Percentiles rank a stretch among this genome's conserved stretches.
Evolutionary conservation across 176 grass and related monocot genomes (phyloP).

Genomic region (Elymus sibiricus): DNA sequence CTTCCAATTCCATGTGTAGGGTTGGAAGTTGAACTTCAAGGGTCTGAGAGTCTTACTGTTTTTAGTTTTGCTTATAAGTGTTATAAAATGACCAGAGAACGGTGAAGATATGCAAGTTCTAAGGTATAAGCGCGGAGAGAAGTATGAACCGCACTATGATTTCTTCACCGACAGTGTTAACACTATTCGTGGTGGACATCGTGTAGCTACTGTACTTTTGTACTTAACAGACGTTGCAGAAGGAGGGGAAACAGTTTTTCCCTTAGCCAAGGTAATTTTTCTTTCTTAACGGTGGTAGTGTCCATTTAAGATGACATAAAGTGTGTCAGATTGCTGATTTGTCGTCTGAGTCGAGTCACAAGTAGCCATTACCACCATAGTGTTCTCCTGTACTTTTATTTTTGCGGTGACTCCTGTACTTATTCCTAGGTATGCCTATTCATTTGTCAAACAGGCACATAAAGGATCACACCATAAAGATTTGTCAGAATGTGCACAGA

Average conservation of each 20-base stretch:
- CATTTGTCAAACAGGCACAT: slow-evolving; percentile 42
- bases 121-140: slow-evolving; percentile 75
- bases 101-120: slow-evolving; percentile 89
- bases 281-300: background rate
- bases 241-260: slow-evolving; percentile 97
- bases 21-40: background rate
- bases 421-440: background rate
- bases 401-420: background rate
- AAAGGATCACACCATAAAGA: slow-evolving; percentile 39
- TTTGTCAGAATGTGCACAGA: slow-evolving; percentile 82
- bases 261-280: slow-evolving; percentile 67
- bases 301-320: slow-evolving; percentile 9
- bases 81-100: slow-evolving; percentile 71
- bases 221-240: slow-evolving; percentile 75
- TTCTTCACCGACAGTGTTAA: slow-evolving; percentile 90
- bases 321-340: background rate
- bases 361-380: background rate
- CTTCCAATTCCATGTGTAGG: background rate
- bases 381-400: background rate
- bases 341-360: background rate
- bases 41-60: background rate
- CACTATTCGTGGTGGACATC: slow-evolving; percentile 67
- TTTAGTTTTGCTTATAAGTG: slow-evolving; percentile 8
- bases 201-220: slow-evolving; percentile 86
- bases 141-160: slow-evolving; percentile 83